Conservation (phyloP, 2,329 filamentous ascomycete genomes). For the Talaromyces atroroseus region DNA sequence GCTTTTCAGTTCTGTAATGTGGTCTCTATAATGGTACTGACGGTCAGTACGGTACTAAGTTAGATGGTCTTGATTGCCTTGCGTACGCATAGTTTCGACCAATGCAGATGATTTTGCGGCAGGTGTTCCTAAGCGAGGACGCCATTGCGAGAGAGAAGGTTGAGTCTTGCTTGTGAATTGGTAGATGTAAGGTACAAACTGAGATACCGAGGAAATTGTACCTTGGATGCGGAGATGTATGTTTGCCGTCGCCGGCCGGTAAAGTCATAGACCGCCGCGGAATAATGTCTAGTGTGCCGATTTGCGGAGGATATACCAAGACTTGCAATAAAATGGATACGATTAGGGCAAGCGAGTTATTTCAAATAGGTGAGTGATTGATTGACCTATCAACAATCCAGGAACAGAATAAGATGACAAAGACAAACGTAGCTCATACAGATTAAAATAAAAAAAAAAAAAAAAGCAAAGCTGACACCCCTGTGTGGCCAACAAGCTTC, state of each 20-base stretch:
- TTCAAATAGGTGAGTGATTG: background rate
- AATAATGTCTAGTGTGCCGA: constrained; percentile 4
- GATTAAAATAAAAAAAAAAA: constrained; percentile 1
- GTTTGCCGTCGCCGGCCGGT: too few species aligned
- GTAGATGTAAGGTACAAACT: background rate
- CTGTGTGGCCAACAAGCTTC: constrained; percentile 2
- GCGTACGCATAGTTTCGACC: constrained; percentile 91
- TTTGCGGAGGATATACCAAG: constrained; percentile 9
- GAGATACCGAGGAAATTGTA: background rate
- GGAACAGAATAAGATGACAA: background rate
- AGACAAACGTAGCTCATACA: constrained; percentile 6
- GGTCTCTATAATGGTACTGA: constrained; percentile 57
- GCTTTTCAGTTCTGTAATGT: constrained; percentile 88
- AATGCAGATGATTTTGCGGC: constrained; percentile 81
- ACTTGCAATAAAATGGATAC: too few species aligned
- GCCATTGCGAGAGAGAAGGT: constrained; percentile 29
- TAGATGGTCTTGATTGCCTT: background rate
- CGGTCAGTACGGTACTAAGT: background rate
- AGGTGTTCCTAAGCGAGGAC: constrained; percentile 47
- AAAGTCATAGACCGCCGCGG: background rate
- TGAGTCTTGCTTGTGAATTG: background rate
- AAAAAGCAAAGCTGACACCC: background rate
- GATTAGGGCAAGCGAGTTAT: too few species aligned
- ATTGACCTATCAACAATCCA: background rate
- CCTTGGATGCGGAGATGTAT: background rate